Evolutionary conservation across 2,329 filamentous ascomycete species (phyloP).

Genomic region (Berkeleyomyces rouxiae): DNA sequence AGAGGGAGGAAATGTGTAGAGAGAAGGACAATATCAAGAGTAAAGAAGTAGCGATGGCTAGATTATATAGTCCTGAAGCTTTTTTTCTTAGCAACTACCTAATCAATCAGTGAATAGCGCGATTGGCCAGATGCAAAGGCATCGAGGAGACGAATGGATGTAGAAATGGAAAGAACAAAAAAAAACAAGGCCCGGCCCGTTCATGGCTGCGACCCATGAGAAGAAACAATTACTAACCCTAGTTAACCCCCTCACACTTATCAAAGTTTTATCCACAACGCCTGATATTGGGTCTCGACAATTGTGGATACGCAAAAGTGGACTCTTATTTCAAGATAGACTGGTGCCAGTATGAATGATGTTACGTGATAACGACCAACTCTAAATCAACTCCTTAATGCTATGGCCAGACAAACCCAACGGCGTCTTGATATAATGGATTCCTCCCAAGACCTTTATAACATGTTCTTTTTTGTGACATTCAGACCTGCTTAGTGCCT

Average conservation of each 20-base stretch:
- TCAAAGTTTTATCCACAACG: constrained; percentile 3
- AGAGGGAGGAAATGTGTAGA: neutral
- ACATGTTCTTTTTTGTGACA: too few relatives aligned
- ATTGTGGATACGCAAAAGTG: too few relatives aligned
- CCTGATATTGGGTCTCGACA: neutral
- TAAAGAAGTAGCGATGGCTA: neutral
- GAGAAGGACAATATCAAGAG: neutral
- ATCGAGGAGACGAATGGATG: neutral
- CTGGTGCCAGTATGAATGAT: too few relatives aligned
- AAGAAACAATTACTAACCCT: neutral
- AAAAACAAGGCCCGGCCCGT: neutral
- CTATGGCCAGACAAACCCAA: too few relatives aligned
- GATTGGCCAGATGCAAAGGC: neutral
- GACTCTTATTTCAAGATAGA: too few relatives aligned
- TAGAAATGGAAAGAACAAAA: neutral
- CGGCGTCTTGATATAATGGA: too few relatives aligned
- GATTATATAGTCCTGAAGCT: neutral
- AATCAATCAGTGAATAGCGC: neutral
- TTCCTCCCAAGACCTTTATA: too few relatives aligned
- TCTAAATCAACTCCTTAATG: too few relatives aligned
- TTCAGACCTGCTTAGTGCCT: too few relatives aligned
- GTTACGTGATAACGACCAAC: too few relatives aligned
- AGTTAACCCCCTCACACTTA: neutral
- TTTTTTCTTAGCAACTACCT: neutral
- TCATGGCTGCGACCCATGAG: neutral